phyloP scores from a whole-genome alignment of 73 alveolate genomes.

The Stentor roeselii region DNA sequence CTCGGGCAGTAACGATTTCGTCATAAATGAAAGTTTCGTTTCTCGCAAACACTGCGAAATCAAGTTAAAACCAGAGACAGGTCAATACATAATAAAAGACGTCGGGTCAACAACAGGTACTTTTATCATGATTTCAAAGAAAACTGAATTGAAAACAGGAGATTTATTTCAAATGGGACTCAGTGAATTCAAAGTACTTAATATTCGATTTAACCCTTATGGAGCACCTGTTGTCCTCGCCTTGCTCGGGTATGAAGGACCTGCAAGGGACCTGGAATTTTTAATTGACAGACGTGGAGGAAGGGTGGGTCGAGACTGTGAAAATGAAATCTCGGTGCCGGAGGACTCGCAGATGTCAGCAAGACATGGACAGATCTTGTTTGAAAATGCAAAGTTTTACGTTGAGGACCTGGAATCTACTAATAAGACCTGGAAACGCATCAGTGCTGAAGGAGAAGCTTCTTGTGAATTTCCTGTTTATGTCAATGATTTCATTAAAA shows the following conservation, averaged over 20 bases:
- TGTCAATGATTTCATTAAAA: neutral
- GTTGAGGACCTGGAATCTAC: conserved; percentile 71
- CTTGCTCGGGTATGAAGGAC: conserved; percentile 65
- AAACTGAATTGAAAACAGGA: conserved; percentile 40
- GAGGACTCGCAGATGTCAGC: conserved; percentile 69
- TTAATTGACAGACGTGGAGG: conserved; percentile 44
- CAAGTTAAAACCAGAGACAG: neutral
- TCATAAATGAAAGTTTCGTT: conserved; percentile 63
- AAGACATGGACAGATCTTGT: conserved; percentile 56
- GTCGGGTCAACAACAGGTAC: conserved; percentile 70
- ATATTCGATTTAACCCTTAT: conserved; percentile 34
- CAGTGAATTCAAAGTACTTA: conserved; percentile 58
- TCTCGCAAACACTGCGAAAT: conserved; percentile 65
- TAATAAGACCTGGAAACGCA: conserved; percentile 66
- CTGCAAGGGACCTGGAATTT: conserved; percentile 48
- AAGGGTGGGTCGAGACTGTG: conserved; percentile 62
- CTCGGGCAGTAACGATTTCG: conserved; percentile 67
- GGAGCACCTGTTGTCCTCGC: conserved; percentile 28
- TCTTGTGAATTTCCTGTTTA: conserved; percentile 9
- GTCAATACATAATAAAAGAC: conserved; percentile 35
- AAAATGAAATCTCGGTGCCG: conserved; percentile 50
- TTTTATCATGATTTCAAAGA: conserved; percentile 55
- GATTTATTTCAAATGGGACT: conserved; percentile 73
- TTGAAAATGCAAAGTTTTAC: conserved; percentile 42
- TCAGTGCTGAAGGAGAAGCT: conserved; percentile 62